These are phyloP conservation scores for Pelargonium australe DNA, from an alignment of 441 rosid genomes.

Conservation along the genomic window DNA sequence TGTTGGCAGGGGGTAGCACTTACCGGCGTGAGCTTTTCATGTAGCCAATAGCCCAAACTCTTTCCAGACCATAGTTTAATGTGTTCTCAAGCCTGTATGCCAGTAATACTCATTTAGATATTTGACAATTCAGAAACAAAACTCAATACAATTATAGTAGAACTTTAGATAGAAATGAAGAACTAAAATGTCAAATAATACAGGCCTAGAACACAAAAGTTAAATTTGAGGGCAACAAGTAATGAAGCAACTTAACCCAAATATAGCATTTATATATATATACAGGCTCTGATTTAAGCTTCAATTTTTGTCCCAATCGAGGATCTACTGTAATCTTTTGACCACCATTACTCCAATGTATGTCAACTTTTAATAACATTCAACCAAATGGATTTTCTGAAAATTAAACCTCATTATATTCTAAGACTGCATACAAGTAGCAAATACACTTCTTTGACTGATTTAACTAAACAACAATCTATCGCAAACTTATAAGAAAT, in stretches of 20 bases:
- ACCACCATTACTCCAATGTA: no score
- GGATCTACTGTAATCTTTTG: no score
- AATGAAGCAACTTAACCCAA: background rate
- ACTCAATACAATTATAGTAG: background rate
- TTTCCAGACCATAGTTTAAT: constrained; percentile 74
- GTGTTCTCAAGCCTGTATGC: constrained; percentile 80
- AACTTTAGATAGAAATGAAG: background rate
- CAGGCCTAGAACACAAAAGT: no score
- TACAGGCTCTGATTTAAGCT: no score
- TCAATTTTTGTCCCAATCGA: no score
- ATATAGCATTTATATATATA: background rate
- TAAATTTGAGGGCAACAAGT: background rate
- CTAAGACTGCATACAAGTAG: no score
- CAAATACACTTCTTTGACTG: no score
- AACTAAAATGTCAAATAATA: background rate
- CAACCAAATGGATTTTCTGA: no score
- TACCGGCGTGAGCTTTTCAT: constrained; percentile 73
- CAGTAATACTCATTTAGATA: constrained; percentile 7
- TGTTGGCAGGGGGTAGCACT: constrained; percentile 15
- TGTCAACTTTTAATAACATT: no score
- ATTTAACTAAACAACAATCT: no score
- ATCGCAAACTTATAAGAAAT: no score
- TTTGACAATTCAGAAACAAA: background rate
- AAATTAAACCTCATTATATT: no score
- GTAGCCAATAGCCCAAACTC: constrained; percentile 85